These are phyloP conservation scores for Solanum chacoense DNA, from an alignment of 305 asterid species.

Conservation along the genomic window DNA sequence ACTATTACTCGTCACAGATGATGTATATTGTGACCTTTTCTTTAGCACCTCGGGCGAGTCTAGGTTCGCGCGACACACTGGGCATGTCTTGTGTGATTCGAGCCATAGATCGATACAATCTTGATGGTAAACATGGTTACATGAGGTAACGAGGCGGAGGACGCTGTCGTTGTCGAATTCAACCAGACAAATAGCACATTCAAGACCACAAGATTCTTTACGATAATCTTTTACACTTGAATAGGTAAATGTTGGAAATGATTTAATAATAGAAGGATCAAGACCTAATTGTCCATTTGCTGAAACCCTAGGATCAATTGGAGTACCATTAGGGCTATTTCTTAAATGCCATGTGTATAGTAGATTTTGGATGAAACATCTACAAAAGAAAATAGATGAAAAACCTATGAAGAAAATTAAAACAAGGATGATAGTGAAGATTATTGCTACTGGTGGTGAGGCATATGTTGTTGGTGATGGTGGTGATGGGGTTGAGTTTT, in stretches of 20 bases:
- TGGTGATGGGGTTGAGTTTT: conserved; percentile 19
- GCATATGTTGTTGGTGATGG: conserved; percentile 13
- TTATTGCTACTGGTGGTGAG: conserved; percentile 46
- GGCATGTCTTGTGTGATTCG: conserved; percentile 72
- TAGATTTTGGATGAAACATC: conserved; percentile 49
- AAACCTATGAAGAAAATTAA: conserved; percentile 51
- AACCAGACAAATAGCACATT: conserved; percentile 76
- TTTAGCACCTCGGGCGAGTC: conserved; percentile 30
- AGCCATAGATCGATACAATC: conserved; percentile 90
- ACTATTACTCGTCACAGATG: not conserved
- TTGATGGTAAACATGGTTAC: conserved; percentile 78
- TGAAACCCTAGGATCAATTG: conserved; percentile 13
- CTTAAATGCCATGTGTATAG: conserved; percentile 45
- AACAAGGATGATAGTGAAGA: conserved; percentile 50
- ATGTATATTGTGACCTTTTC: not conserved
- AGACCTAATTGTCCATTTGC: conserved; percentile 25
- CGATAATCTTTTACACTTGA: conserved; percentile 54
- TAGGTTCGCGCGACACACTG: conserved; percentile 61
- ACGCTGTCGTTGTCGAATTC: conserved; percentile 49
- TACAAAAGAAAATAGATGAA: conserved; percentile 57
- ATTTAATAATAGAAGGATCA: conserved; percentile 40
- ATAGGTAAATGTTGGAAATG: conserved; percentile 62
- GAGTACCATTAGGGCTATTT: conserved; percentile 11
- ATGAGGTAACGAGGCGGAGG: conserved; percentile 54
- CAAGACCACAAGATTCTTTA: conserved; percentile 57